Percentiles rank a stretch among this genome's conserved stretches.
Conservation (phyloP, 2,329 filamentous ascomycete genomes). For the Arthrobotrys entomopaga region DNA sequence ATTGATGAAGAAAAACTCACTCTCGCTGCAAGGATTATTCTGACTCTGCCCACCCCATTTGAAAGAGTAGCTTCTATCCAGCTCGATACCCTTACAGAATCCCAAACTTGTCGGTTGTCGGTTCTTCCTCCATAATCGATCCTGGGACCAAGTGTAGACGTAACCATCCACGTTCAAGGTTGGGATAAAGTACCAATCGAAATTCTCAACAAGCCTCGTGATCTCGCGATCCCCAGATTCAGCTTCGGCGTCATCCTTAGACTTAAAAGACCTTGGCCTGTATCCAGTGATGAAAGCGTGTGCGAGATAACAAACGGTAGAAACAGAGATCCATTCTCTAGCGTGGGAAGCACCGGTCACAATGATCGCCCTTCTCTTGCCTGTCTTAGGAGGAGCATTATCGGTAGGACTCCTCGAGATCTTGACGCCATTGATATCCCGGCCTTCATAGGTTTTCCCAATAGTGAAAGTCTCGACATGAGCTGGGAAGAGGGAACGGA, state of each 20-base stretch:
- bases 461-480: constrained; percentile 79
- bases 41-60: constrained; percentile 78
- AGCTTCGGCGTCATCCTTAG: constrained; percentile 45
- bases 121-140: constrained; percentile 95
- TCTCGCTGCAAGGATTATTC: constrained; percentile 88
- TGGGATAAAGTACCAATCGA: constrained; percentile 88
- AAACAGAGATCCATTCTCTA: constrained; percentile 94
- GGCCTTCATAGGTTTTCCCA: constrained; percentile 86
- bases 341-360: constrained; percentile 89
- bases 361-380: constrained; percentile 74
- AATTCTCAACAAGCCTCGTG: constrained; percentile 80
- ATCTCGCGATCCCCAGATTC: constrained; percentile 63
- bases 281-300: constrained; percentile 88
- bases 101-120: constrained; percentile 81
- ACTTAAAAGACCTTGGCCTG: constrained; percentile 71
- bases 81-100: constrained; percentile 87
- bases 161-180: constrained; percentile 94
- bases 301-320: constrained; percentile 88
- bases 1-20: constrained; percentile 59
- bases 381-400: constrained; percentile 65
- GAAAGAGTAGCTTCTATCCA: constrained; percentile 87
- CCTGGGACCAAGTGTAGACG: constrained; percentile 89
- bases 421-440: constrained; percentile 83
- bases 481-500: constrained; percentile 88
- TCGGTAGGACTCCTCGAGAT: constrained; percentile 63